Evolutionary conservation across 1,284 basidiomycete genomes (phyloP), one percentile per base, ranked within the genome.

Genomic region (Pascua sp.): DNA sequence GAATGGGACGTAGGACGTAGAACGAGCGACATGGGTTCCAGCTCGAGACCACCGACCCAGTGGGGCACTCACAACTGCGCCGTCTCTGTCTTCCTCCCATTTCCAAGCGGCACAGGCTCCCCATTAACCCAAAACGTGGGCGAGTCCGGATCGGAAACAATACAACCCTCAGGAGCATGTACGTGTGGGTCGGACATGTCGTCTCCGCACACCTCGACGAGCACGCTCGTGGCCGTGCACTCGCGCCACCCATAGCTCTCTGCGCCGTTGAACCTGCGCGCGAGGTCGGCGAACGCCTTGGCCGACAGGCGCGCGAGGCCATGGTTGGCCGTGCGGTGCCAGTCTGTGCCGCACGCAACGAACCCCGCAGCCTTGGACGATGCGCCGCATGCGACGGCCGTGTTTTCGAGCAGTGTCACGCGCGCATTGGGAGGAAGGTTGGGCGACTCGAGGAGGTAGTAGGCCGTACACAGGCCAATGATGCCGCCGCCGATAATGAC

Each of bases 361-460:
- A 96, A 84, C 1, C 91, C 92, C 1, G 90, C 91, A 0, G 90
- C 89, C 71, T 94, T 94, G 11, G 91, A 90, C 0, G 87, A 90
- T 1, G 91, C 89, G 0, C 72, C 63, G 5, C 49, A 55, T 4
- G 60, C 65, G 13, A 67, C 57, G 17, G 51, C 44, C 4, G 54
- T 56, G 41, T 61, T 61, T 73, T 95, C 92, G 57, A 95, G 71
- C 8, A 95, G 71, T 0, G 75, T 78, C 32, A 79, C 63, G 12
- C 47, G 46, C 24, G 24, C 24, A 32, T 32, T 32, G 24, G 24
- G 4, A 13, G 49, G 49, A 12, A 53, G 52, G 10, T 46, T n/a
- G 10, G 52, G 50, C 42, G 55, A 47, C 16, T 42, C 49, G 18
- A 60, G 52, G 38, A 65, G 57, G 57, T 70, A 70, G 62, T 66